Percentiles rank a stretch among this genome's conserved stretches.
phyloP scores from a whole-genome alignment of 1,284 basidiomycete species.

The Ustilago nuda region DNA sequence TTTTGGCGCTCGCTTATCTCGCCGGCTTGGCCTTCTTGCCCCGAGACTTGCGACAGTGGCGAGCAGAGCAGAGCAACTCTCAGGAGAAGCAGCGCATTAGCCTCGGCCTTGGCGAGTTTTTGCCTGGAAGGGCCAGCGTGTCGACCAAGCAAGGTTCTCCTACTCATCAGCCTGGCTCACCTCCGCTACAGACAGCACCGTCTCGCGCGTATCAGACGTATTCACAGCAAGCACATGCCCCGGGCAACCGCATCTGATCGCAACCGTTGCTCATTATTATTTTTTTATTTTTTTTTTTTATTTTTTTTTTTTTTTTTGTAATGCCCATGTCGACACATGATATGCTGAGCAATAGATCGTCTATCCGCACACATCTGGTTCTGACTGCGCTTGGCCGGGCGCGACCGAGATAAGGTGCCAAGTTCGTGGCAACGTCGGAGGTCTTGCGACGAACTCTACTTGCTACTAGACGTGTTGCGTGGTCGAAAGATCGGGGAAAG shows the following conservation, averaged over 20 bases:
- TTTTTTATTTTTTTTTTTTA: too few relatives aligned
- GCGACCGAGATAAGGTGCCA: too few relatives aligned
- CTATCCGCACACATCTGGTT: not conserved
- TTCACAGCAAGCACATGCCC: conserved; percentile 13
- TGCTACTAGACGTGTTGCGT: not conserved
- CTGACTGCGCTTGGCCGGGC: not conserved
- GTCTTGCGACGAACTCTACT: too few relatives aligned
- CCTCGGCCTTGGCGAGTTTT: conserved; percentile 17
- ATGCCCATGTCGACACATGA: not conserved
- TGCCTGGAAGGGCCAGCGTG: conserved; percentile 1
- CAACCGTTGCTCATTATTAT: not conserved
- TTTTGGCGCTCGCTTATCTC: conserved; percentile 49
- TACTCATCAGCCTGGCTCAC: conserved; percentile 8
- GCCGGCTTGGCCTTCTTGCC: conserved; percentile 46
- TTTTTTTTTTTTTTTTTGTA: too few relatives aligned
- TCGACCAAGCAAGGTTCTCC: conserved; percentile 32
- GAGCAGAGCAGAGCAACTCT: not conserved
- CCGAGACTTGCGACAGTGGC: conserved; percentile 38
- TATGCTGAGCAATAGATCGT: not conserved
- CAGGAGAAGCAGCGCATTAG: conserved; percentile 20
- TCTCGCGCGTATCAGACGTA: conserved; percentile 28
- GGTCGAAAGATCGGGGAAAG: not conserved
- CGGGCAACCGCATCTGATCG: conserved; percentile 20
- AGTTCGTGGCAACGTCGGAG: too few relatives aligned
- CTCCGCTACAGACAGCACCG: conserved; percentile 16